These are phyloP conservation scores for Solanum chiquidenum DNA, from an alignment of 257 asterid species.

Conservation along the genomic window DNA sequence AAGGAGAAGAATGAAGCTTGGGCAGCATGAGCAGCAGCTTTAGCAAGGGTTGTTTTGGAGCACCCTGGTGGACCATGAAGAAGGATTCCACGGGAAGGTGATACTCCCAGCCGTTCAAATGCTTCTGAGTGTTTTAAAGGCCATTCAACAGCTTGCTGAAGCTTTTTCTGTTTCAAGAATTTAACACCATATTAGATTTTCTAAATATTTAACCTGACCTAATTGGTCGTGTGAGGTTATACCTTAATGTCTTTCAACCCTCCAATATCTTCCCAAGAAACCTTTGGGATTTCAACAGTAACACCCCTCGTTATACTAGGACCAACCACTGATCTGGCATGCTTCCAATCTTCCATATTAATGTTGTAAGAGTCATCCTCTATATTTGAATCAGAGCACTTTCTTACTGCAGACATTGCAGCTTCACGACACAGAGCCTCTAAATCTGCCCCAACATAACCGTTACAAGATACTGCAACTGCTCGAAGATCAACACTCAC, in stretches of 20 bases:
- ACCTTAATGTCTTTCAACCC: constrained; percentile 85
- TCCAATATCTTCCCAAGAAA: constrained; percentile 95
- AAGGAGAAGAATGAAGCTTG: constrained; percentile 92
- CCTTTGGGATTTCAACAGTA: constrained; percentile 77
- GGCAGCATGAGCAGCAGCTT: constrained; percentile 94
- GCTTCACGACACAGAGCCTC: constrained; percentile 97
- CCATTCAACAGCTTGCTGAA: constrained; percentile 98
- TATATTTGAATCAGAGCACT: constrained; percentile 19
- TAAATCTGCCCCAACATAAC: constrained; percentile 94
- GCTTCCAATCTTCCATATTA: constrained; percentile 61
- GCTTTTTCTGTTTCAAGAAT: constrained; percentile 68
- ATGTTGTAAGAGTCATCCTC: constrained; percentile 16
- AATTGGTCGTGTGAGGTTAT: not conserved
- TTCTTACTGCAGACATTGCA: constrained; percentile 44
- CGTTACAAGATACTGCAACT: constrained; percentile 85
- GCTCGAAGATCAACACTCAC: constrained; percentile 42
- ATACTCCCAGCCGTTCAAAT: constrained; percentile 64
- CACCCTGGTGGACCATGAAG: constrained; percentile 99
- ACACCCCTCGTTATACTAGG: constrained; percentile 96
- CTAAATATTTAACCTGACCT: constrained; percentile 1
- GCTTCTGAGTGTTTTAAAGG: constrained; percentile 70
- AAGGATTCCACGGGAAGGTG: constrained; percentile 82
- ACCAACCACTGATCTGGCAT: constrained; percentile 71
- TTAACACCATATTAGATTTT: not conserved
- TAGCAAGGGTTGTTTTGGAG: constrained; percentile 95